A percentile compares a stretch with the other conserved stretches of the same genome.
Conservation (phyloP, 139 green algal genomes). For the Tetraselmis striata region DNA sequence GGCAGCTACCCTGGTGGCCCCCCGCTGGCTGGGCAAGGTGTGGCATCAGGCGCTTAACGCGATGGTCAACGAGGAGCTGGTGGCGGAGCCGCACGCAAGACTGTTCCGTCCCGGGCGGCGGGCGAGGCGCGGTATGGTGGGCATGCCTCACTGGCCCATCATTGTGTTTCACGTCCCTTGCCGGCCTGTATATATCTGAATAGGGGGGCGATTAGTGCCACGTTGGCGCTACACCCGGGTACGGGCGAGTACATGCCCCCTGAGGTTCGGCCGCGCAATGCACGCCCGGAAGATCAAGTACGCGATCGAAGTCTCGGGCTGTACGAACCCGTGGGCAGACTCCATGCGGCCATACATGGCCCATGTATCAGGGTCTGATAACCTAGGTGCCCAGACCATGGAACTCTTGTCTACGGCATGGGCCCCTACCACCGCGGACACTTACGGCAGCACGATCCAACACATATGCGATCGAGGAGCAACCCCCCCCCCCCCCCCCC, state of each 20-base stretch:
- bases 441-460: neutral
- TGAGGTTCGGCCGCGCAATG: neutral
- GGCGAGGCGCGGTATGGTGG: neutral
- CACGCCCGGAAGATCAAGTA: too few relatives aligned
- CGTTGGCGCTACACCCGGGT: neutral
- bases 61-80: neutral
- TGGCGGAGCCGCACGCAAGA: neutral
- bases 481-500: neutral
- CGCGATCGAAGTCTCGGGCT: neutral
- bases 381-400: neutral
- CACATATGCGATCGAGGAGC: neutral
- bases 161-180: neutral
- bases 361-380: neutral
- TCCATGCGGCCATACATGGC: neutral
- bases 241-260: neutral
- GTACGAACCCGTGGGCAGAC: neutral
- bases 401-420: neutral
- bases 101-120: neutral
- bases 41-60: neutral
- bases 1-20: too few relatives aligned
- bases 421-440: neutral
- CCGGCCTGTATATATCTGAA: neutral
- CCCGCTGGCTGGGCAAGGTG: neutral
- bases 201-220: neutral
- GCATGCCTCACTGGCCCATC: neutral